Conservation (phyloP, 2,329 filamentous ascomycete genomes). For the Monascus ruber region DNA sequence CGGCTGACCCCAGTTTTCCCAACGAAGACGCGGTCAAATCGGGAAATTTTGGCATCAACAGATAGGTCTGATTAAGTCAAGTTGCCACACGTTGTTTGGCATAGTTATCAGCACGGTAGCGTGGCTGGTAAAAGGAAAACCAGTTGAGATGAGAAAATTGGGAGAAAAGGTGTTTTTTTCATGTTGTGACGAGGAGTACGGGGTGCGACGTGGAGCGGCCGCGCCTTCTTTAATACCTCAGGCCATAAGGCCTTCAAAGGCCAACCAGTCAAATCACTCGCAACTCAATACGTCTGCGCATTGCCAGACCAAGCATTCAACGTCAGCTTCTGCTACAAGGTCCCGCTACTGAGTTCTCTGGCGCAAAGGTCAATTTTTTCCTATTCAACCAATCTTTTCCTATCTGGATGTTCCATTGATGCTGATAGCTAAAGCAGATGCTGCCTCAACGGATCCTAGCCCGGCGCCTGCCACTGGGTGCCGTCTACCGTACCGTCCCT, state of each 20-base stretch:
- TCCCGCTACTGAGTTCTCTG: background rate
- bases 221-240: conserved; percentile 7
- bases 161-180: conserved; percentile 33
- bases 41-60: conserved; percentile 29
- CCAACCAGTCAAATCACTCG: conserved; percentile 6
- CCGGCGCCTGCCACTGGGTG: conserved; percentile 30
- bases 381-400: background rate
- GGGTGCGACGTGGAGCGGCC: conserved; percentile 16
- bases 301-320: conserved; percentile 8
- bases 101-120: conserved; percentile 32
- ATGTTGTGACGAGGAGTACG: conserved; percentile 16
- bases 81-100: conserved; percentile 30
- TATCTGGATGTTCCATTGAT: background rate
- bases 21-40: conserved; percentile 27
- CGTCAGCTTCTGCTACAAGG: conserved; percentile 10
- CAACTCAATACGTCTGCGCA: conserved; percentile 11
- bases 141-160: conserved; percentile 18
- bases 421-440: conserved; percentile 27
- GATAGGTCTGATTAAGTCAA: conserved; percentile 21
- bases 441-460: conserved; percentile 34
- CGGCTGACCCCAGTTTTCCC: conserved; percentile 36
- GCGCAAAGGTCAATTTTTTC: too few species aligned
- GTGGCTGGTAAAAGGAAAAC: conserved; percentile 27
- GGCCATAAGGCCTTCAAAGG: conserved; percentile 5
- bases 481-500: conserved; percentile 26